Conservation (phyloP, 1,284 basidiomycete genomes). For the Apiotrichum veenhuisii region DNA sequence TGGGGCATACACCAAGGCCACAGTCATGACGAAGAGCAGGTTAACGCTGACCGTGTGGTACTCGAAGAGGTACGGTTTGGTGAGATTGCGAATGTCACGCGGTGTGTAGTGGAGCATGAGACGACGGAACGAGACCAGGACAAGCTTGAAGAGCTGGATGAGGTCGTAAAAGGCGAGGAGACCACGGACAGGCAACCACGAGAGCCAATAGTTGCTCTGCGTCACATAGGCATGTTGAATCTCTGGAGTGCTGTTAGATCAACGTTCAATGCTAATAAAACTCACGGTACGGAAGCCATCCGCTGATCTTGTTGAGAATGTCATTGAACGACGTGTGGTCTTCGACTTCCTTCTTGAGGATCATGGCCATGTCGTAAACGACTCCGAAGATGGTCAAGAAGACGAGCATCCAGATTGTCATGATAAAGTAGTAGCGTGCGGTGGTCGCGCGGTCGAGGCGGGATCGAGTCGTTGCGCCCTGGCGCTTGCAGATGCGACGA, state of each 20-base stretch:
- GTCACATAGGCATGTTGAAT: conserved; percentile 78
- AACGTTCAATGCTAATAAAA: conserved; percentile 7
- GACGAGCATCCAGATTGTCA: conserved; percentile 70
- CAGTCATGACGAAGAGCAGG: conserved; percentile 76
- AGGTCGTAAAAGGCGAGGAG: conserved; percentile 92
- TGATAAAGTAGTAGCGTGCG: conserved; percentile 84
- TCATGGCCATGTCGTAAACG: conserved; percentile 67
- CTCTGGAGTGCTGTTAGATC: neutral
- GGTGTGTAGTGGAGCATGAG: conserved; percentile 90
- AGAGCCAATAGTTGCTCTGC: conserved; percentile 77
- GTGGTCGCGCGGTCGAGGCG: conserved; percentile 82
- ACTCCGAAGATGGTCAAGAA: conserved; percentile 89
- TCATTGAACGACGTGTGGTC: conserved; percentile 62
- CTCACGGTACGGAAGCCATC: conserved; percentile 42
- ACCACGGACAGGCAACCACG: conserved; percentile 89
- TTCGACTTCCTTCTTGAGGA: conserved; percentile 66
- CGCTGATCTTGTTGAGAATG: conserved; percentile 62
- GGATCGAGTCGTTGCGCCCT: conserved; percentile 62
- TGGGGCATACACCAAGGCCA: conserved; percentile 85
- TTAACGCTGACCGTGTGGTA: conserved; percentile 54
- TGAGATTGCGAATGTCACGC: conserved; percentile 92
- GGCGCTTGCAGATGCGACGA: conserved; percentile 75
- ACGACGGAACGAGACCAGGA: conserved; percentile 81
- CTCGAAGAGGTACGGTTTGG: conserved; percentile 88
- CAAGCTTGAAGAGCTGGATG: conserved; percentile 87